Evolutionary conservation across 2,329 filamentous ascomycete species (phyloP).

Genomic region (Beauveria varroae): DNA sequence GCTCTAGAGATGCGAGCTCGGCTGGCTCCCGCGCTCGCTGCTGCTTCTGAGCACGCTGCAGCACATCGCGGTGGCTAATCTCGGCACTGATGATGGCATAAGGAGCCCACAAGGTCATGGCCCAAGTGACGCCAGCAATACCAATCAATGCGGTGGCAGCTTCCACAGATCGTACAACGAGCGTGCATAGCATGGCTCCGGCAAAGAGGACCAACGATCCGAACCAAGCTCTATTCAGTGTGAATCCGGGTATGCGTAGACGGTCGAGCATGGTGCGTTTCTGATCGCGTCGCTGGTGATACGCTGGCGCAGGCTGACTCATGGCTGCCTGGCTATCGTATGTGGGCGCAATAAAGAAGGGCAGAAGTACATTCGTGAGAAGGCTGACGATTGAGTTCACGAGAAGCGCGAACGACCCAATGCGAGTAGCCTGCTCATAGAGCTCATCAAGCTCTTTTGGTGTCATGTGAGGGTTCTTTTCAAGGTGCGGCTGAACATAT

Average conservation of each 20-base stretch:
- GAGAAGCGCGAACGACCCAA: conserved; percentile 83
- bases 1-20: neutral
- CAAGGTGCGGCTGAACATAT: conserved; percentile 76
- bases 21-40: conserved; percentile 10
- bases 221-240: conserved; percentile 83
- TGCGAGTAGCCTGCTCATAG: conserved; percentile 77
- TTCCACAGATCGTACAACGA: conserved; percentile 64
- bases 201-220: conserved; percentile 79
- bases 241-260: conserved; percentile 73
- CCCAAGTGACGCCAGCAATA: conserved; percentile 84
- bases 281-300: conserved; percentile 23
- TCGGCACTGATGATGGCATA: conserved; percentile 93
- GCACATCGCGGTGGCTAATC: conserved; percentile 72
- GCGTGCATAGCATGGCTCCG: conserved; percentile 71
- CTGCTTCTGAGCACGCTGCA: conserved; percentile 32
- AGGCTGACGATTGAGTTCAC: conserved; percentile 84
- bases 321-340: conserved; percentile 47
- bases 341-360: conserved; percentile 76
- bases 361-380: conserved; percentile 71
- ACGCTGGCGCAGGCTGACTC: conserved; percentile 13
- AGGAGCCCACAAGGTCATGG: conserved; percentile 86
- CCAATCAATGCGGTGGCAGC: conserved; percentile 72
- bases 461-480: conserved; percentile 69
- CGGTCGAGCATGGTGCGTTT: conserved; percentile 44
- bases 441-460: conserved; percentile 67